These are phyloP conservation scores for Aaosphaeria arxii DNA, from an alignment of 2,329 filamentous ascomycete genomes.

Conservation along the genomic window DNA sequence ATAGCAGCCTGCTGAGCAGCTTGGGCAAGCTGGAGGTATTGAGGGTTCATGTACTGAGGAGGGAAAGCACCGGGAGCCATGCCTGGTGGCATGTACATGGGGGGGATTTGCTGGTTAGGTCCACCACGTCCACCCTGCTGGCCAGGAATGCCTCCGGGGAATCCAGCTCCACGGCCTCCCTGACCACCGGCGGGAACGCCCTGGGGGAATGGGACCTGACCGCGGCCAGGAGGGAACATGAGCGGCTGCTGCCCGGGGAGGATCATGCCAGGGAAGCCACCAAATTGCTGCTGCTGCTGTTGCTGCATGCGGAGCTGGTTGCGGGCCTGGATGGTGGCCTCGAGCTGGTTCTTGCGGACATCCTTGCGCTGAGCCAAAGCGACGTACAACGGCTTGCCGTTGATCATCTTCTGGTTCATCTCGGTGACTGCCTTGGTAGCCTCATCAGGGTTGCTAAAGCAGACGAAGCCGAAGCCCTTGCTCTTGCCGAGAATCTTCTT, in stretches of 20 bases:
- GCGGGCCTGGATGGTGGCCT: constrained; percentile 98
- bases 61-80: constrained; percentile 67
- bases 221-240: constrained; percentile 56
- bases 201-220: constrained; percentile 60
- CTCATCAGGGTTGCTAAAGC: constrained; percentile 99
- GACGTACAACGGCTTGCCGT: constrained; percentile 95
- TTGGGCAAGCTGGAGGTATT: constrained; percentile 77
- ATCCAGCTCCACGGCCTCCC: constrained; percentile 80
- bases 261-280: constrained; percentile 69
- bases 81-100: constrained; percentile 62
- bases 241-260: constrained; percentile 70
- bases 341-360: constrained; percentile 97
- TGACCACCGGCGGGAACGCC: constrained; percentile 64
- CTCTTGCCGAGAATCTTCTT: constrained; percentile 84
- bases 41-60: constrained; percentile 71
- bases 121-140: constrained; percentile 87
- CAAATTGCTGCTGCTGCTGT: constrained; percentile 66
- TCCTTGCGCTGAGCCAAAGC: constrained; percentile 99
- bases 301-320: constrained; percentile 99
- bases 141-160: constrained; percentile 74
- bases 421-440: constrained; percentile 98
- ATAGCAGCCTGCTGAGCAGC: constrained; percentile 61
- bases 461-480: constrained; percentile 99
- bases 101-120: constrained; percentile 73
- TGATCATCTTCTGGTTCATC: constrained; percentile 99